Base-by-base conservation (phyloP, 768 basidiomycete species). In the Phanerochaete carnosa region DNA sequence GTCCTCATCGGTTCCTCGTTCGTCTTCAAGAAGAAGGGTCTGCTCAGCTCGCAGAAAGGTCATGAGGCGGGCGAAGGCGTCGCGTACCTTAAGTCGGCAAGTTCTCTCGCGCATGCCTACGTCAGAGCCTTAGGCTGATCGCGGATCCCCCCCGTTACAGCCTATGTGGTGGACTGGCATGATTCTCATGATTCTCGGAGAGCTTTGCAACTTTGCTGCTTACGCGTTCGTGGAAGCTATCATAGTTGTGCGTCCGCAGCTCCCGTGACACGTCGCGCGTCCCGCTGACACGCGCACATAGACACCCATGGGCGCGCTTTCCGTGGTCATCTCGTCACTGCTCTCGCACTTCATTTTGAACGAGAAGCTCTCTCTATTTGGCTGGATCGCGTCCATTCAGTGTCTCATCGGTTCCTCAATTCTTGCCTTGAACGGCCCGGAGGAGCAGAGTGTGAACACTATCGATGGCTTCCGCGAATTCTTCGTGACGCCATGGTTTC, bases 251-350 rank as follows among this genome's bases (percentile, higher is more conserved):
- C 65, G 84, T 70, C 51, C 22, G 28, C 37, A 28, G 28, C 13
- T 11, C 26, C 15, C 9, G 12, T 22, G 29, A 25, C 19, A 26
- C 46, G n/a, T 35, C 29, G 43, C 8, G 45, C 37, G 45, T 57
- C 32, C 45, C 47, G 28, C 26, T 57, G 22, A 51, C 49, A 26
- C 13, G 9, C 16, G 1, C 47, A 23, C 22, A 58, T 62, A 89
- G 87, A 97, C 95, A 49, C 95, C 95, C 1, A 83, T 98, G 66
- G 95, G 95, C 32, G 94, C 94, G 4, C 82, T 98, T 52, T 94
- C 93, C 11, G 95, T 98, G 63, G 95, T 98, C 65, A 80, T 97
- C 63, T 95, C 89, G 71, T 92, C 94, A 57, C 89, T 95, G 33
- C 78, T 96, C 19, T 94, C 94, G 6, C 94, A 92, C 46, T 81